These are phyloP conservation scores for Serendipita vermifera DNA, from an alignment of 768 basidiomycete genomes.

Conservation along the genomic window DNA sequence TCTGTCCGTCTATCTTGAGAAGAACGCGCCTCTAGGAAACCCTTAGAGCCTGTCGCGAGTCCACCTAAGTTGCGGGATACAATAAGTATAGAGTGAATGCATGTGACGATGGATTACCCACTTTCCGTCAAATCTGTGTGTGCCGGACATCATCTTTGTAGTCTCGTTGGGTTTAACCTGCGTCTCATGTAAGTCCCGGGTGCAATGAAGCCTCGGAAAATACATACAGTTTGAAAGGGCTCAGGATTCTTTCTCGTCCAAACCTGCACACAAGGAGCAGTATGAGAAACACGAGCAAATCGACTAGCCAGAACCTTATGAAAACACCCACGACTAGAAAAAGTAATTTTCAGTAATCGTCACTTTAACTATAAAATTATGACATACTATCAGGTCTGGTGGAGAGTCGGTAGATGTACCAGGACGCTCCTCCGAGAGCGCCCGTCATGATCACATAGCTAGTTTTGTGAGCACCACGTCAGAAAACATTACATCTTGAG, in stretches of 20 bases:
- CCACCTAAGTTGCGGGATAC: background rate
- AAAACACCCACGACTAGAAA: too few relatives aligned
- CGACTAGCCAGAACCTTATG: too few relatives aligned
- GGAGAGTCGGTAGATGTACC: background rate
- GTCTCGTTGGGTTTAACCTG: slow-evolving; percentile 5
- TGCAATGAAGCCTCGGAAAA: too few relatives aligned
- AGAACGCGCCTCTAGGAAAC: too few relatives aligned
- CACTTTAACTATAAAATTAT: too few relatives aligned
- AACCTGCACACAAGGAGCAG: background rate
- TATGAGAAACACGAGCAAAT: too few relatives aligned
- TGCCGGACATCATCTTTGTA: background rate
- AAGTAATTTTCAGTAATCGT: too few relatives aligned
- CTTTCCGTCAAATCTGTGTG: background rate
- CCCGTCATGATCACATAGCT: slow-evolving; percentile 7
- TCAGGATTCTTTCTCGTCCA: slow-evolving; percentile 6
- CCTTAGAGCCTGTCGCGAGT: slow-evolving; percentile 2
- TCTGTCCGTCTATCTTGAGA: too few relatives aligned
- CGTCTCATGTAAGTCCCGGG: too few relatives aligned
- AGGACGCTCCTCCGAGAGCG: background rate
- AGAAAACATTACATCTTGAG: background rate
- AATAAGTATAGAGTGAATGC: background rate
- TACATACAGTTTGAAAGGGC: slow-evolving; percentile 2
- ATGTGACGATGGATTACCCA: background rate
- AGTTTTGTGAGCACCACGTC: background rate
- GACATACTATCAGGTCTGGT: background rate